Evolutionary conservation across 805 yeast genomes (phyloP).

Genomic region (Komagataella populi): DNA sequence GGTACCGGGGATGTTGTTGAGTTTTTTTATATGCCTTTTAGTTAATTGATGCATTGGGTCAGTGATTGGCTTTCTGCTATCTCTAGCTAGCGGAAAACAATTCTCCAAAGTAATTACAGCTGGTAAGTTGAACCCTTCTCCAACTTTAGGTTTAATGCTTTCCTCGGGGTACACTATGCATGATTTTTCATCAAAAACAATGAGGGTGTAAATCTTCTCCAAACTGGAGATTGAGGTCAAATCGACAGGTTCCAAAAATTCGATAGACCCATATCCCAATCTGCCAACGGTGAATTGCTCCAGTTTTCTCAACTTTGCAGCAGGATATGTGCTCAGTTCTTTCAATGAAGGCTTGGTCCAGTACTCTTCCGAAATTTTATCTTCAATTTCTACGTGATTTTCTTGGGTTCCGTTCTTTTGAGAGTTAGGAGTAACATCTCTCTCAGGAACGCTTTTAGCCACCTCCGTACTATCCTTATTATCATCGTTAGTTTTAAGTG

Average conservation of each 20-base stretch:
- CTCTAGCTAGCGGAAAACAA: slow-evolving; percentile 69
- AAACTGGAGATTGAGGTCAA: slow-evolving; percentile 50
- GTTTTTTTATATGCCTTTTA: slow-evolving; percentile 50
- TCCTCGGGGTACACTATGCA: slow-evolving; percentile 67
- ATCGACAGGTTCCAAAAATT: slow-evolving; percentile 75
- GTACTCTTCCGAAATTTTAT: slow-evolving; percentile 51
- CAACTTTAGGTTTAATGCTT: slow-evolving; percentile 41
- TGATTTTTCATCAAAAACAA: slow-evolving; percentile 48
- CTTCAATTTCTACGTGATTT: slow-evolving; percentile 1
- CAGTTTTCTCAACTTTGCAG: slow-evolving; percentile 53
- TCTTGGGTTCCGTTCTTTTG: background rate
- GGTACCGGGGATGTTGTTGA: slow-evolving; percentile 45
- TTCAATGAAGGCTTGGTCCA: slow-evolving; percentile 75
- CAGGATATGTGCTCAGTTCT: slow-evolving; percentile 42
- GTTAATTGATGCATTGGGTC: slow-evolving; percentile 69
- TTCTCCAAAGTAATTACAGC: slow-evolving; percentile 62
- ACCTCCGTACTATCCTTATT: background rate
- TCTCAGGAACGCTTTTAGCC: background rate
- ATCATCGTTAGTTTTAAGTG: background rate
- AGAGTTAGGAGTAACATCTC: background rate
- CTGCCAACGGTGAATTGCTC: slow-evolving; percentile 66
- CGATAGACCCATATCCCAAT: slow-evolving; percentile 60
- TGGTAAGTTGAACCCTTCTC: slow-evolving; percentile 76
- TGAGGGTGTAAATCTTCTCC: slow-evolving; percentile 49
- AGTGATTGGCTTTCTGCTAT: slow-evolving; percentile 56